Evolutionary conservation across 1,284 basidiomycete species (phyloP), one percentile per base, ranked within the genome.

Genomic region (Ceratobasidium papillatum): DNA sequence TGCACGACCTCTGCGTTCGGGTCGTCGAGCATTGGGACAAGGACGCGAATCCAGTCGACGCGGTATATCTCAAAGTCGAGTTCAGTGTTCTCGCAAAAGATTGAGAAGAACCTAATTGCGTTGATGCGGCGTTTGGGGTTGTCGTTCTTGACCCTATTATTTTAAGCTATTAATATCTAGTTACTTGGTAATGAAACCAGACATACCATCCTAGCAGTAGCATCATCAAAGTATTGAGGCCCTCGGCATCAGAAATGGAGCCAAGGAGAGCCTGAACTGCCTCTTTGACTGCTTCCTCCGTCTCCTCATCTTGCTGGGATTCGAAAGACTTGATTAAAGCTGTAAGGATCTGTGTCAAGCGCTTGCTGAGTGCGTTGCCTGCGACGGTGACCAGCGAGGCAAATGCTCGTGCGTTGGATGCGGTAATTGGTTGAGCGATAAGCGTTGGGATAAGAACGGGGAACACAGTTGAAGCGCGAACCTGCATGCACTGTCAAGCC

Each of bases 391-490:
- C 95, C 51, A 99, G 87, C 0, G 95, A 92, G 1, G 91, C 92
- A 12, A 99, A 85, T 2, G 97, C 97, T 22, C 92, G 90, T n/a
- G 94, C 95, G 80, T 99, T 99, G 90, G 98, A 98, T 2, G 93
- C 90, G 1, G 94, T 92, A 88, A 99, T 96, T 0, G 97, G 97
- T 45, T 89, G 89, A 4, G 91, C 89, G 47, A 94, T 96, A 77
- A 99, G 87, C 5, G 96, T 96, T 0, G 97, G 98, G 65, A 99
- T 94, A 71, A 99, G 85, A n/a, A 98, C 94, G 0, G 98, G 98
- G 93, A 99, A 99, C 64, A 99, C 96, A 14, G 94, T 96, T 58
- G 91, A 87, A 12, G 96, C 94, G 65, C 95, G 93, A 79, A 96
- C 93, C 92, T 94, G 79, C 43, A 22, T 47, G 27, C 65, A n/a